Evolutionary conservation across 2,329 filamentous ascomycete species (phyloP).

Genomic region (Aschersonia sp.): DNA sequence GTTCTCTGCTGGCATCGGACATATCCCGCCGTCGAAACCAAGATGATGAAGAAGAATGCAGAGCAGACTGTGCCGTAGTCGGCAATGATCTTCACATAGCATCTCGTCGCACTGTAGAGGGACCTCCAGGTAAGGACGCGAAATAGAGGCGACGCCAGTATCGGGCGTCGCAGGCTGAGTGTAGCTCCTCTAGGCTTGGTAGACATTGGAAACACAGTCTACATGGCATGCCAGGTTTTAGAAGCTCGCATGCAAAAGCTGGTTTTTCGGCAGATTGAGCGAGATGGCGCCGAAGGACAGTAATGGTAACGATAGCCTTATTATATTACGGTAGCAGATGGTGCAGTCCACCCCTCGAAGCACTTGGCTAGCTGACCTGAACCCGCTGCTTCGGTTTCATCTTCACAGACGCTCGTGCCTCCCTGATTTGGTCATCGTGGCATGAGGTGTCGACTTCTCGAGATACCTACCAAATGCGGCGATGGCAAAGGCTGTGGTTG

Average conservation of each 20-base stretch:
- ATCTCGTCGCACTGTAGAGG: background rate
- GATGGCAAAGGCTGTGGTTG: constrained; percentile 1
- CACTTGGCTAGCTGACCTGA: too few relatives aligned
- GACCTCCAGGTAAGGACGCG: constrained; percentile 9
- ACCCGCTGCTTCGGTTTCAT: background rate
- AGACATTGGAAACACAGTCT: constrained; percentile 8
- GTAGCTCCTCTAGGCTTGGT: constrained; percentile 10
- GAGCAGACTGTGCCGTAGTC: background rate
- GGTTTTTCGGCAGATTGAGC: constrained; percentile 17
- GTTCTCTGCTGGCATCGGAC: background rate
- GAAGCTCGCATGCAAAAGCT: constrained; percentile 12
- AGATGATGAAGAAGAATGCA: background rate
- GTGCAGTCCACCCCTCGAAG: too few relatives aligned
- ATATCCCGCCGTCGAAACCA: background rate
- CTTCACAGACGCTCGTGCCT: background rate
- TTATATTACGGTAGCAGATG: too few relatives aligned
- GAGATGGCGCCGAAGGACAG: constrained; percentile 9
- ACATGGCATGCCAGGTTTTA: constrained; percentile 1
- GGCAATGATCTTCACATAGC: constrained; percentile 1
- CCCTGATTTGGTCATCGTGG: background rate
- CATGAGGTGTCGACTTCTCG: background rate
- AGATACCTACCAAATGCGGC: constrained; percentile 2
- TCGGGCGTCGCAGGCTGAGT: constrained; percentile 12
- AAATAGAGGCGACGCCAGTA: constrained; percentile 16
- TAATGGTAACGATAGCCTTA: background rate